Percentiles rank a stretch among this genome's conserved stretches.
phyloP scores from a whole-genome alignment of 202 grass and related monocot species.

The Panicum hallii region DNA sequence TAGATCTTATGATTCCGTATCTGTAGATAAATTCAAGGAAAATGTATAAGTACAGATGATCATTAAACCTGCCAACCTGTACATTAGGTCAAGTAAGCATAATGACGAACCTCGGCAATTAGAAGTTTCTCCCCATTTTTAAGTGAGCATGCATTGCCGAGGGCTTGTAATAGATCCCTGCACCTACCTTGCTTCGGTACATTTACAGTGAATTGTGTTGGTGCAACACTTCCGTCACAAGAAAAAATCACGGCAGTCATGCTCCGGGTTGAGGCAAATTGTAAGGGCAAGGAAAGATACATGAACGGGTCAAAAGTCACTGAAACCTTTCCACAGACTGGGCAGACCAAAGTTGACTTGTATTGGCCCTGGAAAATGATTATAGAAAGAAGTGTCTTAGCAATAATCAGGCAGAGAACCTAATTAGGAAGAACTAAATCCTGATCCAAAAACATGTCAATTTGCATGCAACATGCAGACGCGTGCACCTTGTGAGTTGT shows the following conservation, averaged over 20 bases:
- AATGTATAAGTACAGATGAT: slow-evolving; percentile 23
- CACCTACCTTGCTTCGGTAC: slow-evolving; percentile 95
- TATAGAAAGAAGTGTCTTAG: slow-evolving; percentile 19
- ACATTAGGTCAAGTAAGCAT: slow-evolving; percentile 30
- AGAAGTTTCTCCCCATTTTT: slow-evolving; percentile 88
- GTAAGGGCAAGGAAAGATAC: slow-evolving; percentile 97
- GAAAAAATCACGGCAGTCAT: slow-evolving; percentile 77
- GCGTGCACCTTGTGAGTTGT: not conserved
- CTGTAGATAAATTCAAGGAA: slow-evolving; percentile 56
- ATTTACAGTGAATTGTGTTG: slow-evolving; percentile 84
- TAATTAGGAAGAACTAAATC: slow-evolving; percentile 25
- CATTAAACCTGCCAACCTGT: slow-evolving; percentile 39
- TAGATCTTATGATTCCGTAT: slow-evolving; percentile 85
- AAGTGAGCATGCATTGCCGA: slow-evolving; percentile 77
- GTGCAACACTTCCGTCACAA: slow-evolving; percentile 66
- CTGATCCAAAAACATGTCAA: not conserved
- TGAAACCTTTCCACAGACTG: slow-evolving; percentile 91
- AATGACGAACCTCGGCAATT: slow-evolving; percentile 86
- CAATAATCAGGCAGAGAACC: not conserved
- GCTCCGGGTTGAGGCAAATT: slow-evolving; percentile 85
- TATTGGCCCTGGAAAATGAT: slow-evolving; percentile 81
- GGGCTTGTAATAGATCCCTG: slow-evolving; percentile 84
- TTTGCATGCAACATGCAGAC: not conserved
- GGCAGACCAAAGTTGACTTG: slow-evolving; percentile 98
- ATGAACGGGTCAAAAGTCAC: slow-evolving; percentile 99